phyloP scores from a whole-genome alignment of 352 stramenopile genomes.

The Paralagenidium karlingii region DNA sequence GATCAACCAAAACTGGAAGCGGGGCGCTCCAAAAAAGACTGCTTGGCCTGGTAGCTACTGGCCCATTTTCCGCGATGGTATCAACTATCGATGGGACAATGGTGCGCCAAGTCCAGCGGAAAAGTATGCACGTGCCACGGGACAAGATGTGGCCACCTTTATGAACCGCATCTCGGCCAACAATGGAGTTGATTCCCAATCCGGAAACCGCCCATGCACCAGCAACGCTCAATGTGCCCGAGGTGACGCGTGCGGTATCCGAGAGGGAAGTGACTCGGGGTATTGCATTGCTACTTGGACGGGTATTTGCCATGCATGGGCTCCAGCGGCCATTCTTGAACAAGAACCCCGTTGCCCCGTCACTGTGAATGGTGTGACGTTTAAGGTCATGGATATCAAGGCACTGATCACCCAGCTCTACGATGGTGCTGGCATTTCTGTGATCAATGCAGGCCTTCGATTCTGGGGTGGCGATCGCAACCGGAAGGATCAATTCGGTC shows the following conservation, averaged over 20 bases:
- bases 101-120: too few relatives aligned
- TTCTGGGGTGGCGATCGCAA: neutral
- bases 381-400: slow-evolving; percentile 6
- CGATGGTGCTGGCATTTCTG: neutral
- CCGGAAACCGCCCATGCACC: slow-evolving; percentile 14
- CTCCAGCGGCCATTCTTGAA: slow-evolving; percentile 33
- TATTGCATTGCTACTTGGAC: slow-evolving; percentile 45
- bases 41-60: too few relatives aligned
- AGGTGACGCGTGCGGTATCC: slow-evolving; percentile 25
- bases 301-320: slow-evolving; percentile 46
- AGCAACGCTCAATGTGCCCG: slow-evolving; percentile 14
- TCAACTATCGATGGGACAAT: too few relatives aligned
- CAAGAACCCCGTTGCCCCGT: slow-evolving; percentile 16
- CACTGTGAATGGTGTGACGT: slow-evolving; percentile 6
- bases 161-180: slow-evolving; percentile 27
- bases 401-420: slow-evolving; percentile 2
- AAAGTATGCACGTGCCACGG: slow-evolving; percentile 27
- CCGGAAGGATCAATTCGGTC: slow-evolving; percentile 6
- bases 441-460: neutral
- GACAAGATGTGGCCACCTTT: slow-evolving; percentile 11
- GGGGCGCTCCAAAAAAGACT: too few relatives aligned
- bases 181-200: slow-evolving; percentile 32
- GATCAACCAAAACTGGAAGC: too few relatives aligned
- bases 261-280: slow-evolving; percentile 10
- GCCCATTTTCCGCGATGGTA: too few relatives aligned